Evolutionary conservation across 2,329 filamentous ascomycete species (phyloP), one percentile per base, ranked within the genome.

Genomic region (Paecilomyces sp.): DNA sequence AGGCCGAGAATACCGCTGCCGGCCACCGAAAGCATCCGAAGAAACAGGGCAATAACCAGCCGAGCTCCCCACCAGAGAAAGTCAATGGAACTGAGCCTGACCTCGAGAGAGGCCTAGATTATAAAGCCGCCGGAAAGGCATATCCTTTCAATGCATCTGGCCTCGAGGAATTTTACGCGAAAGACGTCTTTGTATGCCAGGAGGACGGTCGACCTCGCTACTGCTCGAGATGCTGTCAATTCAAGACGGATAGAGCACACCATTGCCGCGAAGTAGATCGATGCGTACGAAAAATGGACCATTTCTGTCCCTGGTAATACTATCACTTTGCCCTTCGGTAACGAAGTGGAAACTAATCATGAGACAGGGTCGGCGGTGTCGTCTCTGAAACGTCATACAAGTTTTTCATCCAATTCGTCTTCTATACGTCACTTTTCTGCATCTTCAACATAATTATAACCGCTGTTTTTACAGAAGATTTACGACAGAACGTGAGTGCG

Each of bases 261-360:
- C 93, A 97, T 74, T 95, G 89, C 69, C 87, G 87, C 57, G 90
- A 96, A 70, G 79, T 94, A 12, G 85, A 85, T 56, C 83, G 91
- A 52, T 97, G 93, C 69, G 89, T 96, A 24, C 79, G 83, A 50
- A 94, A 94, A 68, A 94, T 97, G 89, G 93, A 97, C 64, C 93
- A 97, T 70, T 94, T 92, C 68, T 99, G 94, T 69, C 94, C 93
- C 0, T 97, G 87, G 85, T 82, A 72, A 60, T 68, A 66, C 54
- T 22, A 28, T 31, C 24, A 63, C 57, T 24, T 13, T 47, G 11
- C 8, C 15, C 18, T 7, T 57, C 58, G 51, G 28, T n/a, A 41
- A 18, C 33, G 24, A 8, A 56, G 30, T 51, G 1, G 33, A 47
- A 24, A 8, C 30, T 33, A 25, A 24, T 22, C 13, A 31, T 28